Evolutionary conservation across 1,284 basidiomycete genomes (phyloP), one percentile per base, ranked within the genome.

Genomic region (Leccinum fallax): DNA sequence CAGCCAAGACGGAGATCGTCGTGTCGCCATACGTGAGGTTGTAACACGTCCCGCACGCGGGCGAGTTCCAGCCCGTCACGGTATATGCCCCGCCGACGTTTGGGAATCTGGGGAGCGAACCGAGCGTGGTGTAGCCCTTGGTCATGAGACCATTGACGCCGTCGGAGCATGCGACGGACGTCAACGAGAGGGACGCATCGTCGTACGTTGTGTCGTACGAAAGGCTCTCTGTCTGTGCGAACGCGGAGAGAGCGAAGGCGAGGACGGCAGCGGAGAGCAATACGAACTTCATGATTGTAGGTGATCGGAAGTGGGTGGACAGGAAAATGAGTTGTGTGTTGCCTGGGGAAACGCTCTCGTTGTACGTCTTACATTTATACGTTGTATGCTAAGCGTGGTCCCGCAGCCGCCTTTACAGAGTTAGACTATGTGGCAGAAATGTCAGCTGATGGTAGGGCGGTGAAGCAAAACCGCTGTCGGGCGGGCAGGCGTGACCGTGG

Each of bases 41-140:
- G 61, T 75, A 79, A 48, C 79, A 81, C 2, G 69, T 66, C 0
- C 78, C 79, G 16, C 77, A 78, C 5, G 60, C 66, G 3, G 71
- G 10, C 4, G 75, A 76, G 61, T 75, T 55, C 67, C 66, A 79
- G 6, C 67, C 65, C 0, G 65, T 61, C 9, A 85, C 71, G 21
- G 74, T 77, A 34, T 67, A 67, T 8, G 76, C 78, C n/a, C 80
- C 84, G 16, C 83, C 85, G 66, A 86, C 71, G 66, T 78, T 71
- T n/a, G 85, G 84, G 74, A 80, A 86, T 34, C 60, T 71, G 30
- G 82, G 81, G 52, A 87, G 74, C 16, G 76, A 75, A 8, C 76
- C 76, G 67, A 85, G 81, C 32, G 79, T 85, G 30, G 71, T 74
- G 71, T 74, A 85, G 5, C 78, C 78, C 38, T 76, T 76, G 60